Evolutionary conservation across 2,329 filamentous ascomycete genomes (phyloP), one percentile per base, ranked within the genome.

Genomic region (Neofusicoccum laricinum): DNA sequence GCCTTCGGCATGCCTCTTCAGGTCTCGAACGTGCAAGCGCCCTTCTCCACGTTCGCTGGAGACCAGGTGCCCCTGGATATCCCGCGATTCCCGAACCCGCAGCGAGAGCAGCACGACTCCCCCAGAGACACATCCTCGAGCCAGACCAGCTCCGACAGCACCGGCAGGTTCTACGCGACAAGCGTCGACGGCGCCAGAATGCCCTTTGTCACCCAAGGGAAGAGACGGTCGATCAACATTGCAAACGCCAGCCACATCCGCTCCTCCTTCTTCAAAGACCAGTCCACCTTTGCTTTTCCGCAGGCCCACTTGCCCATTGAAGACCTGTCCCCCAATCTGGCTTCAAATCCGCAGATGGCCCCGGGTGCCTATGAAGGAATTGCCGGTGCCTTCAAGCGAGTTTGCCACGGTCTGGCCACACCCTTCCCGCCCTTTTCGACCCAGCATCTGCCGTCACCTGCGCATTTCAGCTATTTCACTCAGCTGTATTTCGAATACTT

Each of bases 401-500:
- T 41, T 15, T 50, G 34, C 19, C 17, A 40, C 14, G 30, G 34
- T 10, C 46, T 41, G 61, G 30, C 40, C 30, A 34, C 34, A 12
- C 46, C 34, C 2, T 51, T 51, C 15, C 49, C 32, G 32, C 34
- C 30, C 0, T 63, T 63, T 51, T 21, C 36, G 6, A 51, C 32
- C 0, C 32, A 49, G 15, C 12, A 21, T 30, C 46, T 63, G 15
- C 61, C 61, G 14, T 51, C 46, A 2, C 25, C 15, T 5, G 43
- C 30, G 15, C 61, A 51, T 45, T 40, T 63, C 34, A 63, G 21
- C 46, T 41, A 63, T 12, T 53, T 63, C 15, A 19, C 17, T 11
- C 34, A 55, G n/a, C 30, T 51, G 2, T 63, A 21, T n/a, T 63
- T 50, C 21, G 61, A 63, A 15, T 25, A 63, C 30, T 36, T 63